Evolutionary conservation across 495 filamentous ascomycete genomes (phyloP).

Genomic region (Astrothelium macrocarpum): DNA sequence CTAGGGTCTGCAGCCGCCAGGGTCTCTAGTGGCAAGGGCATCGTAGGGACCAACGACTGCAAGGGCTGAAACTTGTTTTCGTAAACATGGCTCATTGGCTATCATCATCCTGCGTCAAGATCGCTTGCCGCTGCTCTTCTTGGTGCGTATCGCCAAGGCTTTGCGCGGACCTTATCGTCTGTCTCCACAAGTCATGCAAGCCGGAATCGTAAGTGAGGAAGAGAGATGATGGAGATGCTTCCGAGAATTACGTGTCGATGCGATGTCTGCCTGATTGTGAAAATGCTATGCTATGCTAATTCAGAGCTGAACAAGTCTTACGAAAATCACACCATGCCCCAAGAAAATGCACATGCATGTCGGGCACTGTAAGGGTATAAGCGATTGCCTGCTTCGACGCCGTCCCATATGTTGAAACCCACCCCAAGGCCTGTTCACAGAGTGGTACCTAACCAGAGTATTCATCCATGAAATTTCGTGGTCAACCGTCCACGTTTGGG

Average conservation of each 20-base stretch:
- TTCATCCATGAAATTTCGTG: background rate
- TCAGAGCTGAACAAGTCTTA: background rate
- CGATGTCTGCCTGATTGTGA: background rate
- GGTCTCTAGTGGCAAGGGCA: background rate
- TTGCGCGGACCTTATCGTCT: no score
- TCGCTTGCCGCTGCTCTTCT: background rate
- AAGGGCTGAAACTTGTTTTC: constrained; percentile 5
- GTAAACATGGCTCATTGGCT: background rate
- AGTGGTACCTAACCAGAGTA: background rate
- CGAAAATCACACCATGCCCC: background rate
- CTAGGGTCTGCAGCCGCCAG: background rate
- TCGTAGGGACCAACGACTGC: background rate
- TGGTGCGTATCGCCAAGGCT: background rate
- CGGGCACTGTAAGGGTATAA: background rate
- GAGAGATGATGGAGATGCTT: no score
- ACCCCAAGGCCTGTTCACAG: background rate
- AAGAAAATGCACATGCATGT: background rate
- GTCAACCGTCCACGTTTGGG: background rate
- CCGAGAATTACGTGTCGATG: no score
- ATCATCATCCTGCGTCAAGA: background rate
- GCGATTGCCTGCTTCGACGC: background rate
- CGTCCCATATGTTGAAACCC: background rate
- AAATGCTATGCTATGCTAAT: background rate
- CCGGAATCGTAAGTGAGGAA: no score
- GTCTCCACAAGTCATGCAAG: no score